Evolutionary conservation across 306 rosid species (phyloP).

Genomic region (Potentilla sterilis): DNA sequence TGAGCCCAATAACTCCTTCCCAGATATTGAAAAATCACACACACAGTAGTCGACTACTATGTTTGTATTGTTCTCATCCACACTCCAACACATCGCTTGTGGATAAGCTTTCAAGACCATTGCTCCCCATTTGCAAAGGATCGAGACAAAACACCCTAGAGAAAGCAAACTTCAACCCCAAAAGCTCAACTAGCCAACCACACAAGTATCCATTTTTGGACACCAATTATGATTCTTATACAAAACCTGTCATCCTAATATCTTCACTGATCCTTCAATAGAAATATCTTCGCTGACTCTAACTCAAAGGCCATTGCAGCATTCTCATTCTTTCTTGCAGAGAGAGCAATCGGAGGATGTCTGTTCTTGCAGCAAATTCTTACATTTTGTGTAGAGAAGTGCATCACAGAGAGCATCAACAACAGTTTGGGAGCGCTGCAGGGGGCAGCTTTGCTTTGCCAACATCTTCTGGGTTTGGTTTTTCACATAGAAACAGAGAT

Average conservation of each 20-base stretch:
- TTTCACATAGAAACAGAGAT: constrained; percentile 38
- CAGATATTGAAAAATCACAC: no score
- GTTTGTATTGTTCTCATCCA: constrained; percentile 6
- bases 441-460: constrained; percentile 23
- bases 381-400: constrained; percentile 46
- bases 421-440: constrained; percentile 21
- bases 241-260: not conserved
- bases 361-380: constrained; percentile 53
- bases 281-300: no score
- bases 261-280: no score
- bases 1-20: no score
- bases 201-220: not conserved
- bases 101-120: constrained; percentile 40
- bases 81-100: constrained; percentile 23
- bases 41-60: not conserved
- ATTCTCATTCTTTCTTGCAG: no score
- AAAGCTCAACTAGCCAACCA: not conserved
- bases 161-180: not conserved
- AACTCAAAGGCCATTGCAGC: no score
- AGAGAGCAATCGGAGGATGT: constrained; percentile 38
- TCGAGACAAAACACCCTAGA: not conserved
- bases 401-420: constrained; percentile 45
- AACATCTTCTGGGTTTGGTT: constrained; percentile 36
- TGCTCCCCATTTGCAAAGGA: not conserved
- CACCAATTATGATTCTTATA: not conserved